Base-by-base conservation (phyloP, 192 early-diverging fungal species). In the Coemansia sp. region DNA sequence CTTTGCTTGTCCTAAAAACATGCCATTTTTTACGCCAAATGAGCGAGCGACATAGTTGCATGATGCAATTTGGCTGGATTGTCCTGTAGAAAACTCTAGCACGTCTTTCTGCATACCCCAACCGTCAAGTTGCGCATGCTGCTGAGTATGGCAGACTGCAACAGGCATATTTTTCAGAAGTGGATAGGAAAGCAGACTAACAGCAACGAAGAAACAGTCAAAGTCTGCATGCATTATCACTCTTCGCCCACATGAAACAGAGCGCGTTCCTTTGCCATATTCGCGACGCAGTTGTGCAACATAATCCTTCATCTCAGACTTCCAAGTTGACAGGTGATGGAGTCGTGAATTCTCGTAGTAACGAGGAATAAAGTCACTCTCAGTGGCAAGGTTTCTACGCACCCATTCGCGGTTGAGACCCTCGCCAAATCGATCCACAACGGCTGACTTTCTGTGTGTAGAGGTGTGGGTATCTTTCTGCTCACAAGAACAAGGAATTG, bases 161-260 rank as follows among this genome's bases (percentile, higher is more conserved):
- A 94, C 90, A 0, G 95, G 94, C 27, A 65, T 77, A 36, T 85
- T 72, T 19, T 56, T 67, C 21, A 95, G 70, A 51, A 88, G 72
- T 0, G 94, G 95, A 8, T 88, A 76, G 0, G 84, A 84, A 52
- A 85, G 81, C 30, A 94, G 72, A 0, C 89, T 89, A 3, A 91
- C 93, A 0, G 94, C 92, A 0, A 89, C 94, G 79, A 97, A 97
- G 61, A 95, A 97, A 71, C 93, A 95, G 82, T 97, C 95, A 80
- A 97, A 91, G 60, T 96, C 95, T 6, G 93, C 84, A 71, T 97
- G 94, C 84, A 94, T 88, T 39, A 90, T 84, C 7, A 82, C 68
- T 5, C 73, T 63, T 56, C 27, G 9, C 32, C 54, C 3, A 51
- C 42, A 19, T 21, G 22, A 4, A 32, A 33, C 52, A n/a, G 57